Conservation (phyloP, 768 basidiomycete genomes). For the Sarcodon aspratus region DNA sequence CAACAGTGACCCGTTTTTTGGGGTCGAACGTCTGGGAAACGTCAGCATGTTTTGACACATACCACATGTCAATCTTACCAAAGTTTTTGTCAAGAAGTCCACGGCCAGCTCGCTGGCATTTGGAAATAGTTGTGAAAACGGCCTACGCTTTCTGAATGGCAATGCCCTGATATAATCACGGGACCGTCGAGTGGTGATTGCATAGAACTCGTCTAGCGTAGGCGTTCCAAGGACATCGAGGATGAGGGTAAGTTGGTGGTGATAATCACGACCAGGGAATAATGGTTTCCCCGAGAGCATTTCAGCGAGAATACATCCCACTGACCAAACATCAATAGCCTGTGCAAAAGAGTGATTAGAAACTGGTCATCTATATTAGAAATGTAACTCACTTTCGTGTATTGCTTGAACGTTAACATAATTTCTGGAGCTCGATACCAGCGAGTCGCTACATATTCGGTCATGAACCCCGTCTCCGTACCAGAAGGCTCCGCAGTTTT, state of each 20-base stretch:
- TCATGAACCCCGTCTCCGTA: slow-evolving; percentile 86
- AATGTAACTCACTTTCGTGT: slow-evolving; percentile 60
- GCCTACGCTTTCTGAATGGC: slow-evolving; percentile 82
- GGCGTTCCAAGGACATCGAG: slow-evolving; percentile 96
- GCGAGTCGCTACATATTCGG: slow-evolving; percentile 94
- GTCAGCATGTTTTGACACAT: background rate
- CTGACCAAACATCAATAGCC: slow-evolving; percentile 29
- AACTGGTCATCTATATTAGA: slow-evolving; percentile 23
- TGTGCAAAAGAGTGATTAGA: slow-evolving; percentile 29
- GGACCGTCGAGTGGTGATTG: slow-evolving; percentile 84
- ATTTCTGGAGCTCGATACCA: slow-evolving; percentile 99
- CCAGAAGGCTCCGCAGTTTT: slow-evolving; percentile 79
- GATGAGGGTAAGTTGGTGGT: slow-evolving; percentile 92
- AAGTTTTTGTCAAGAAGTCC: slow-evolving; percentile 72
- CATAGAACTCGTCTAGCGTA: slow-evolving; percentile 94
- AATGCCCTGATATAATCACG: slow-evolving; percentile 92
- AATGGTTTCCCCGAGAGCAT: slow-evolving; percentile 29
- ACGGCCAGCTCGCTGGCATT: slow-evolving; percentile 75
- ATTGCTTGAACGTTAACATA: slow-evolving; percentile 99
- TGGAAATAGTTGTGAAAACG: slow-evolving; percentile 81
- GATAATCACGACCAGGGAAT: slow-evolving; percentile 70
- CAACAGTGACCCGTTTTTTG: slow-evolving; percentile 91
- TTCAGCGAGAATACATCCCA: slow-evolving; percentile 29
- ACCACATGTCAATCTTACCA: slow-evolving; percentile 30
- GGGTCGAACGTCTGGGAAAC: slow-evolving; percentile 81